Evolutionary conservation across 1,139 yeast genomes (phyloP).

Genomic region (Saccharomycopsis hybrid): DNA sequence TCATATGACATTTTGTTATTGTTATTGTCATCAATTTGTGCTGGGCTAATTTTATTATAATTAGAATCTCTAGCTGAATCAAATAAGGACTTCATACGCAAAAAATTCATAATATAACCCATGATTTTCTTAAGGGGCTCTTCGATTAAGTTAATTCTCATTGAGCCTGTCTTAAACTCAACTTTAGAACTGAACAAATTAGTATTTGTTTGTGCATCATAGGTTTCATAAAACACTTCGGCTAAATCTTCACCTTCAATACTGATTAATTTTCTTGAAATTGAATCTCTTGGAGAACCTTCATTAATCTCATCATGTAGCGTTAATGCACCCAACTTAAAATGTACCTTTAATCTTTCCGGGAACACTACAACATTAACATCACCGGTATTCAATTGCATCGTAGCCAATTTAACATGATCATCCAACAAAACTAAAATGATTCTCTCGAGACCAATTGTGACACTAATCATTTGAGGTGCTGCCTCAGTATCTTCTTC

Average conservation of each 20-base stretch:
- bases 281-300: conserved; percentile 54
- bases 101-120: conserved; percentile 66
- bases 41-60: conserved; percentile 37
- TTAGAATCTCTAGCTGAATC: conserved; percentile 90
- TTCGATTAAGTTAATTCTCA: conserved; percentile 72
- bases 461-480: conserved; percentile 69
- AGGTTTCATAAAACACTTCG: conserved; percentile 78
- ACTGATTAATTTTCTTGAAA: conserved; percentile 58
- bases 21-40: conserved; percentile 32
- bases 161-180: conserved; percentile 67
- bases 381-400: conserved; percentile 68
- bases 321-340: conserved; percentile 76
- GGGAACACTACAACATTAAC: conserved; percentile 63
- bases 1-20: conserved; percentile 69
- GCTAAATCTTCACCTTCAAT: conserved; percentile 83
- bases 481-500: conserved; percentile 47
- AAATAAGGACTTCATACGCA: conserved; percentile 78
- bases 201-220: conserved; percentile 44
- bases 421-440: conserved; percentile 77
- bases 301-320: conserved; percentile 70
- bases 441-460: conserved; percentile 66
- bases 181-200: conserved; percentile 53
- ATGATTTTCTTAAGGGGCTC: conserved; percentile 67
- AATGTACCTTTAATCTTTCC: conserved; percentile 66
- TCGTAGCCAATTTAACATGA: conserved; percentile 72